Percentiles rank a stretch among this genome's conserved stretches.
These are phyloP conservation scores for Phanerochaete carnosa DNA, from an alignment of 768 basidiomycete species.

Conservation along the genomic window DNA sequence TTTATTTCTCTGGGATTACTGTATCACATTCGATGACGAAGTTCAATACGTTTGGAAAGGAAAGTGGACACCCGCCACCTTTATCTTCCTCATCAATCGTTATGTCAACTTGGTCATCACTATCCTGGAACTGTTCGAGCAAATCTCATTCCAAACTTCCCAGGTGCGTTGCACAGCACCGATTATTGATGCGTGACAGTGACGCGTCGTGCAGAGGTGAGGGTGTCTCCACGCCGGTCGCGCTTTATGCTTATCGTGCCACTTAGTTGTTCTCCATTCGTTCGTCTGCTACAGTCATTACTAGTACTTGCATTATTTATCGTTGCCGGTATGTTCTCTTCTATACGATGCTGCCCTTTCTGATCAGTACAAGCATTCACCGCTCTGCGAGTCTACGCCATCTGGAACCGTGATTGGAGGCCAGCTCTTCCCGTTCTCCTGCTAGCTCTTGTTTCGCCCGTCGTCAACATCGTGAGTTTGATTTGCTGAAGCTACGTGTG, in stretches of 20 bases:
- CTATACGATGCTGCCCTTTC: not conserved
- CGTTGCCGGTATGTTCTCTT: conserved; percentile 11
- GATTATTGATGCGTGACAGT: not conserved
- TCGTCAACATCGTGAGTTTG: conserved; percentile 9
- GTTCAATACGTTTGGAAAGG: conserved; percentile 17
- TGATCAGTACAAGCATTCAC: conserved; percentile 9
- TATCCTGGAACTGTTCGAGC: conserved; percentile 16
- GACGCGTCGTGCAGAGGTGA: not conserved
- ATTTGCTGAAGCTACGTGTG: not conserved
- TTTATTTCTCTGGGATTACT: conserved; percentile 18
- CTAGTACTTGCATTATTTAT: conserved; percentile 10
- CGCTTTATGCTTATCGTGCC: not conserved
- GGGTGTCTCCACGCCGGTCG: no score
- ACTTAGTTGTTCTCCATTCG: conserved; percentile 13
- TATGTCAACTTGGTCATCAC: conserved; percentile 18
- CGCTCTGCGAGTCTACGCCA: conserved; percentile 18
- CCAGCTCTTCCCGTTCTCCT: conserved; percentile 14
- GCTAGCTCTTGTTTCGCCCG: conserved; percentile 13
- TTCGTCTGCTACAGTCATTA: conserved; percentile 13
- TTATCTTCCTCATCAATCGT: conserved; percentile 18
- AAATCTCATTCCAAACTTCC: conserved; percentile 34
- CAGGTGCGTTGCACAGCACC: conserved; percentile 35
- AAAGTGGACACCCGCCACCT: conserved; percentile 9
- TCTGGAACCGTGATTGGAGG: conserved; percentile 17
- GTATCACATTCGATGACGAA: conserved; percentile 15